phyloP scores from a whole-genome alignment of 2,329 filamentous ascomycete species.

The Scedosporium apiospermum region DNA sequence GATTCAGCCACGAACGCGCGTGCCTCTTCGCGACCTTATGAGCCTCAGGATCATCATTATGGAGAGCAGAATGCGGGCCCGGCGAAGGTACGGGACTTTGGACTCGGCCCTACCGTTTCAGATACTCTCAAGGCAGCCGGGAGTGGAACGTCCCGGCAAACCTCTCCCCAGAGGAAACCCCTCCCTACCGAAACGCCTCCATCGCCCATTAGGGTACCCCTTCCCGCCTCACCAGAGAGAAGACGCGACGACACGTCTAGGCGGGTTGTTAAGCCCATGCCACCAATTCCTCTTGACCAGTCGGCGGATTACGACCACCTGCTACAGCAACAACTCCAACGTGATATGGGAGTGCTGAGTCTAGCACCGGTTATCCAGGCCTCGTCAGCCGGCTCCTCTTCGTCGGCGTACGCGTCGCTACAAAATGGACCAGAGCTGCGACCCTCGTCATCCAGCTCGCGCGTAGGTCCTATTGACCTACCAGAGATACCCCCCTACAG shows the following conservation, averaged over 20 bases:
- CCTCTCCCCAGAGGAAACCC: conserved; percentile 51
- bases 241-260: conserved; percentile 15
- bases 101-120: conserved; percentile 26
- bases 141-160: conserved; percentile 41
- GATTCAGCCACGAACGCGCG: conserved; percentile 74
- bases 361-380: conserved; percentile 28
- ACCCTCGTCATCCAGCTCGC: conserved; percentile 27
- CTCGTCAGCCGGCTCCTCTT: conserved; percentile 2
- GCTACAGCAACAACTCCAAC: conserved; percentile 53
- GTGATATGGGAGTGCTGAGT: conserved; percentile 50
- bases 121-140: conserved; percentile 47
- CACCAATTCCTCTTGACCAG: conserved; percentile 16
- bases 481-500: conserved; percentile 48
- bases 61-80: conserved; percentile 43
- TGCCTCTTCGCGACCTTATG: conserved; percentile 38
- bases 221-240: conserved; percentile 51
- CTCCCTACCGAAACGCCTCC: conserved; percentile 26
- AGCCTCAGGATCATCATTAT: conserved; percentile 38
- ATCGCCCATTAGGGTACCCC: conserved; percentile 51
- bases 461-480: conserved; percentile 30
- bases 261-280: neutral
- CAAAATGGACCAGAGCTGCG: conserved; percentile 15
- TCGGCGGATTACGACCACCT: conserved; percentile 53
- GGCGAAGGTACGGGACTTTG: conserved; percentile 39
- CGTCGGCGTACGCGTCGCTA: conserved; percentile 23